Base-by-base conservation (phyloP, 352 stramenopile genomes). In the Phytophthora constricta region DNA sequence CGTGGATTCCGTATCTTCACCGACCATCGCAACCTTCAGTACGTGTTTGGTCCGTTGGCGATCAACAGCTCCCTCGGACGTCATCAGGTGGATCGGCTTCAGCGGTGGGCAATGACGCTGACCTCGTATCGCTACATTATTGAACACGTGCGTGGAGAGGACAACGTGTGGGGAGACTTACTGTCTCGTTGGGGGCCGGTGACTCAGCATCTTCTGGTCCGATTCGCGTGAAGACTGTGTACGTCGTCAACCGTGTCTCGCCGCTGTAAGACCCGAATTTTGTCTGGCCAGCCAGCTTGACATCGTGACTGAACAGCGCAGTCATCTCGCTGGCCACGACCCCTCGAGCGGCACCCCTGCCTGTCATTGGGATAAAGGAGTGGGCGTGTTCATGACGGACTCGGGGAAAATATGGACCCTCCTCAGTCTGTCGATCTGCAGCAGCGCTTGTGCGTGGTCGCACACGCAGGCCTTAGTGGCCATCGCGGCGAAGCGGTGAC, bases 381-480 rank as follows among this genome's bases (percentile, higher is more conserved):
- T 8, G 7, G n/a, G 20, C 7, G 7, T 50, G n/a, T 50, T 28
- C 22, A 10, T 31, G 43, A 28, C 43, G 7, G 11, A 28, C 9
- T 3, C 4, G 17, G 28, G 28, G 9, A 16, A 41, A 26, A 23
- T 22, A 23, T 65, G 37, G 37, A 50, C 3, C 58, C 58, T 0
- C 41, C 55, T 16, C n/a, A 45, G 9, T 51, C 41, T n/a, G 49
- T 11, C 4, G 48, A 68, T 3, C 3, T 77, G 33, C 58, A 71
- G n/a, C 43, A 70, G 16, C 53, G 70, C 3, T 31, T 75, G 0
- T 70, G 66, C 27, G 60, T 82, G 0, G n/a, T 82, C 1, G 70
- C 58, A 0, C 67, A 78, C 47, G 70, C 63, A 1, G 74, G 58
- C 1, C 46, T 50, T 1, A 54, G 23, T 3, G 67, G 68, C 1